phyloP scores from a whole-genome alignment of 768 basidiomycete species.

The Plicaturopsis crispa region DNA sequence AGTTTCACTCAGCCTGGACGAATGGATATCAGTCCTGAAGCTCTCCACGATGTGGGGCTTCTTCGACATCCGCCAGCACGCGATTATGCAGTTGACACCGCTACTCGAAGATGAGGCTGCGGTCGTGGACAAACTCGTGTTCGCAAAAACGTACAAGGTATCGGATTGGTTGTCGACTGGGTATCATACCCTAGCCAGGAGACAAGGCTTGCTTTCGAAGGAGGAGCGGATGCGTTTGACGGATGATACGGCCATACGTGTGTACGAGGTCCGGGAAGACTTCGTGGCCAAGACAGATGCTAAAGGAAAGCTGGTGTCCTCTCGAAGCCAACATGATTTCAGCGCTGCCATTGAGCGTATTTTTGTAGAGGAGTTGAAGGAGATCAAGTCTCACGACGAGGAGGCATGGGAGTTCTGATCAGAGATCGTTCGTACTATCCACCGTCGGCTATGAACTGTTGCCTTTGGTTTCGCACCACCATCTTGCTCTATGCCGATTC shows the following conservation, averaged over 20 bases:
- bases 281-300: no score
- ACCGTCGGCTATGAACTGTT: conserved; percentile 21
- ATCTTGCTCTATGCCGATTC: conserved; percentile 26
- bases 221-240: not conserved
- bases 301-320: no score
- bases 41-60: conserved; percentile 32
- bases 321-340: no score
- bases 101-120: not conserved
- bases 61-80: conserved; percentile 18
- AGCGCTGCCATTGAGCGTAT: conserved; percentile 1
- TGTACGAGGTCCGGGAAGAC: not conserved
- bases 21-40: conserved; percentile 32
- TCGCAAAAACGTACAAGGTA: not conserved
- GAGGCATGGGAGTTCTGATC: conserved; percentile 22
- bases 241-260: not conserved
- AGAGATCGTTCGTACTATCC: conserved; percentile 31
- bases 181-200: not conserved
- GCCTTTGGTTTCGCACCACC: conserved; percentile 26
- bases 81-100: conserved; percentile 18
- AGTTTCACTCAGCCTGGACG: conserved; percentile 7
- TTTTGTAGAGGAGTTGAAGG: no score
- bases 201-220: not conserved
- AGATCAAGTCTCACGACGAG: conserved; percentile 20
- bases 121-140: conserved; percentile 1
- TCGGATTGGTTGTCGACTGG: not conserved